Evolutionary conservation across 805 yeast genomes (phyloP), one percentile per base, ranked within the genome.

Genomic region (Kazachstania bromeliacearum): DNA sequence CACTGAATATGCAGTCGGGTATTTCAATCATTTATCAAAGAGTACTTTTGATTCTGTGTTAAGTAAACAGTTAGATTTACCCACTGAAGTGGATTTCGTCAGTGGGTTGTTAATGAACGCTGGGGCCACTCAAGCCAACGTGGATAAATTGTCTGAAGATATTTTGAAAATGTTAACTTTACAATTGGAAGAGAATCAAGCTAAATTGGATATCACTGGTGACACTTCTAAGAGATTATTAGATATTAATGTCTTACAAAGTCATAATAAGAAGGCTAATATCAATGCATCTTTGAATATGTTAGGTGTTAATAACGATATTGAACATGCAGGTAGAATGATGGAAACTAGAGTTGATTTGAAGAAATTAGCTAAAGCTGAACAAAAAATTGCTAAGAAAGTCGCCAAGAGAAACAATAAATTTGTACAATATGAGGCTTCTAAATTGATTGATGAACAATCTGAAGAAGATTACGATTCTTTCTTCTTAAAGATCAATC

Each of bases 331-430:
- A 0, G 96, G 95, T 39, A 75, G 95, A 62, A 77, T 80, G 47
- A 81, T 87, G 66, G 97, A 92, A 60, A 79, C 94, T 31, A 75
- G 94, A 53, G 99, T 92, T 29, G 98, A 92, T 60, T 82, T 82
- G 70, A 88, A 87, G 77, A 92, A 92, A 62, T 76, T 92, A 51
- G 96, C 88, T 57, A 92, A 89, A 62, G 98, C 96, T 39, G 99
- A 92, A 67, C 77, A 87, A 53, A 92, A 92, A 68, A 88, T 92
- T 57, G 96, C 96, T 16, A 89, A 94, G 56, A 92, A 92, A 65
- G 89, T 92, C 43, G 96, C 96, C 28, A 89, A 89, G 67, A 64
- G 73, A 53, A 75, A 75, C 55, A 84, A 84, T 58, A 75, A 79
- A 55, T 82, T 83, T 55, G 95, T 85, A 47, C 57, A 85, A 53